A percentile compares a stretch with the other conserved stretches of the same genome.
These are phyloP conservation scores for Cyclotella cryptica DNA, from an alignment of 108 stramenopile genomes.

Conservation along the genomic window DNA sequence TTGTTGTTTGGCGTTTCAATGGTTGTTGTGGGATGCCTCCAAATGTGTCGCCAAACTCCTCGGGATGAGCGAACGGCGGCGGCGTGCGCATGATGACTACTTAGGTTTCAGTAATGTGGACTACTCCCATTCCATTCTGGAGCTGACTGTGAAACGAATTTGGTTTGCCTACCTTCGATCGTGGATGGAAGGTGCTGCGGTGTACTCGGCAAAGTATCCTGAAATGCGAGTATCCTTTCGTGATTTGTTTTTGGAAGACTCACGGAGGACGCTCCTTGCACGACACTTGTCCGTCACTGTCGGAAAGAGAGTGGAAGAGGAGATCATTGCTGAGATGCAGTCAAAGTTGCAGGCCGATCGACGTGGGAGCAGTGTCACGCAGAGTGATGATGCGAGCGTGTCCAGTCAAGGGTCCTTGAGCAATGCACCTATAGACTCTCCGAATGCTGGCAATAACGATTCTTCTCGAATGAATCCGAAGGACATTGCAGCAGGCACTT, in stretches of 20 bases:
- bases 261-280: slow-evolving; percentile 17
- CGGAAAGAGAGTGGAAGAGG: slow-evolving; percentile 48
- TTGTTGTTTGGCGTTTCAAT: slow-evolving; percentile 65
- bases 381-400: slow-evolving; percentile 27
- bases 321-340: slow-evolving; percentile 37
- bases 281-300: slow-evolving; percentile 53
- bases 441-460: too few species aligned
- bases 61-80: slow-evolving; percentile 16
- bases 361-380: slow-evolving; percentile 8
- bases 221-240: slow-evolving; percentile 77
- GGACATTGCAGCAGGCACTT: too few species aligned
- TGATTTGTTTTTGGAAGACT: slow-evolving; percentile 56
- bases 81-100: neutral
- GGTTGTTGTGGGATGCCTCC: slow-evolving; percentile 52
- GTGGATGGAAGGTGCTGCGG: slow-evolving; percentile 65
- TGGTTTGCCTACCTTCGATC: slow-evolving; percentile 67
- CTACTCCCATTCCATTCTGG: slow-evolving; percentile 11
- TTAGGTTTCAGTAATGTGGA: slow-evolving; percentile 1
- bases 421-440: too few species aligned
- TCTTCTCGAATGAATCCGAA: too few species aligned
- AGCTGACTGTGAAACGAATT: slow-evolving; percentile 43
- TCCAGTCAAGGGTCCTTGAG: neutral
- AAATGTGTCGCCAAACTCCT: slow-evolving; percentile 43
- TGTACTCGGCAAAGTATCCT: slow-evolving; percentile 63
- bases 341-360: neutral